phyloP scores from a whole-genome alignment of 192 early-diverging fungal species.

The Phlyctochytrium bullatum region DNA sequence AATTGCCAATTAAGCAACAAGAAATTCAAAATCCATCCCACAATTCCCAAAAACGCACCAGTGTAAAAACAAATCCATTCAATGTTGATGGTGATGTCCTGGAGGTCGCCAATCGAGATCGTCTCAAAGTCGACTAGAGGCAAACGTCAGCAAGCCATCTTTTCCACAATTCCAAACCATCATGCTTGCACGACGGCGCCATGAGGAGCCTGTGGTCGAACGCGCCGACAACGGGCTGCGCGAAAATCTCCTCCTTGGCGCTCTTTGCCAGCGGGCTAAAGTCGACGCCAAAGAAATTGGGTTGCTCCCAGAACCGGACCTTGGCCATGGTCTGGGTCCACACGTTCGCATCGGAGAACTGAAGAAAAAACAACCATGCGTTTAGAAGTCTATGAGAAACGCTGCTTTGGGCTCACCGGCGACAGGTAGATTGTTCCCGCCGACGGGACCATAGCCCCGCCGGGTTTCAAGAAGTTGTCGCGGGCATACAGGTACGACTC shows the following conservation, averaged over 20 bases:
- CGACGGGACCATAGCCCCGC: conserved; percentile 88
- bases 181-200: conserved; percentile 54
- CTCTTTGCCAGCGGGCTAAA: conserved; percentile 77
- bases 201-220: conserved; percentile 83
- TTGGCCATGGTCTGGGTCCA: conserved; percentile 95
- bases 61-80: conserved; percentile 80
- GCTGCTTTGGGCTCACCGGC: conserved; percentile 58
- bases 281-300: conserved; percentile 90
- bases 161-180: conserved; percentile 20
- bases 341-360: conserved; percentile 60
- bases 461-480: conserved; percentile 88
- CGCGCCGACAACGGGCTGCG: conserved; percentile 88
- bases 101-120: conserved; percentile 70
- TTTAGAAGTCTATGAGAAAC: conserved; percentile 4
- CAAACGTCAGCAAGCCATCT: background rate
- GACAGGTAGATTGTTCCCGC: conserved; percentile 87
- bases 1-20: background rate
- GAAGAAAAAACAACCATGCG: background rate
- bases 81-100: conserved; percentile 84
- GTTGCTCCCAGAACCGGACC: conserved; percentile 73
- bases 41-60: too few relatives aligned
- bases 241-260: conserved; percentile 88
- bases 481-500: conserved; percentile 84
- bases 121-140: conserved; percentile 78
- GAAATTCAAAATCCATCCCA: conserved; percentile 1